A percentile compares a stretch with the other conserved stretches of the same genome.
phyloP scores from a whole-genome alignment of 352 stramenopile species.

The Phytophthora megakarya region DNA sequence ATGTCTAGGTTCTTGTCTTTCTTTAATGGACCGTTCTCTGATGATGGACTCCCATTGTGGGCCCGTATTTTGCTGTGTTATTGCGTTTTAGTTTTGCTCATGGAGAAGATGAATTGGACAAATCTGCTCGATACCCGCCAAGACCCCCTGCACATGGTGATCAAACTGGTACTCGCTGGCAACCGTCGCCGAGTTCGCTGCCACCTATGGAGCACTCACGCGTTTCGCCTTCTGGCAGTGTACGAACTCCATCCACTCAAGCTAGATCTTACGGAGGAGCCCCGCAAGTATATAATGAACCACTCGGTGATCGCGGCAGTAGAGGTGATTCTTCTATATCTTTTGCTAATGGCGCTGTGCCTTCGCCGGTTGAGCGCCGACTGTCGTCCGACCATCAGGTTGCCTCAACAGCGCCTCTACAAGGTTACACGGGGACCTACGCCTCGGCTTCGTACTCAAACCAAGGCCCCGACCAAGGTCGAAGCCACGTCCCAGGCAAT shows the following conservation, averaged over 20 bases:
- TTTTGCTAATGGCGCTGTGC: conserved; percentile 46
- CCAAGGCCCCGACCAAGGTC: conserved; percentile 35
- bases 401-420: conserved; percentile 3
- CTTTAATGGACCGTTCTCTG: conserved; percentile 35
- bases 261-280: conserved; percentile 69
- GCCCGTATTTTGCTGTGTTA: conserved; percentile 32
- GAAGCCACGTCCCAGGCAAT: conserved; percentile 21
- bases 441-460: conserved; percentile 20
- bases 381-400: conserved; percentile 20
- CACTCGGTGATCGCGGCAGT: conserved; percentile 52
- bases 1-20: conserved; percentile 19
- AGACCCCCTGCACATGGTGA: conserved; percentile 29
- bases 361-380: conserved; percentile 27
- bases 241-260: conserved; percentile 40
- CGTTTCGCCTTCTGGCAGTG: conserved; percentile 31
- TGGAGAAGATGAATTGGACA: conserved; percentile 68
- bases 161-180: conserved; percentile 33
- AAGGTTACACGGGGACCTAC: conserved; percentile 27
- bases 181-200: conserved; percentile 26
- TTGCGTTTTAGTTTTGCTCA: conserved; percentile 76
- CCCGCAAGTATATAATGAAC: conserved; percentile 68
- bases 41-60: conserved; percentile 38
- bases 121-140: conserved; percentile 13
- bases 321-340: conserved; percentile 53
- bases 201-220: conserved; percentile 26